A percentile compares a stretch with the other conserved stretches of the same genome.
Conservation (phyloP, 169 alveolate species). For the Plasmodium cynomolgi region DNA sequence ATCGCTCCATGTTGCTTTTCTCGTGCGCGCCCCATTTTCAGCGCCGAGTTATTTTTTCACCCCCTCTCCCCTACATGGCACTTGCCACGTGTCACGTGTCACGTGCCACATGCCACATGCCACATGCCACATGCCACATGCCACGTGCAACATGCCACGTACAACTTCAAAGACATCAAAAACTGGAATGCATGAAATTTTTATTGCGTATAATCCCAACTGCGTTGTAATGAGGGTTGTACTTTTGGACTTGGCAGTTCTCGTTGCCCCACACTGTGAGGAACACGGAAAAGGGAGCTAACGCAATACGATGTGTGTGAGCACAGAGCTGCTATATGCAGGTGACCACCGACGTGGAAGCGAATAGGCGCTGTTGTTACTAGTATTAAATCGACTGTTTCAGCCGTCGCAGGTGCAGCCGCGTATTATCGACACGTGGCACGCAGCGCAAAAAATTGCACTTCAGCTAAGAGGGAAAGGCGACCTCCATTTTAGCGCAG, state of each 20-base stretch:
- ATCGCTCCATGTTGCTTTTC: too few relatives aligned
- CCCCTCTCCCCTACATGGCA: background rate
- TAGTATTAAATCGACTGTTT: background rate
- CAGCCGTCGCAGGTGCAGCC: too few relatives aligned
- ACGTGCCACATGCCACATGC: too few relatives aligned
- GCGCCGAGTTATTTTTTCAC: background rate
- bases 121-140: background rate
- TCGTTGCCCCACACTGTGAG: background rate
- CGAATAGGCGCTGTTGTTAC: background rate
- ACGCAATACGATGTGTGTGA: background rate
- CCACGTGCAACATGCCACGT: background rate
- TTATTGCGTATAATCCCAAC: background rate
- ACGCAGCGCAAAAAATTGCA: background rate
- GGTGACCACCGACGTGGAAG: background rate
- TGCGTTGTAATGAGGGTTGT: background rate
- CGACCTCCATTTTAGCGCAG: background rate
- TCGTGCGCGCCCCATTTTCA: background rate
- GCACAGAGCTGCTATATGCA: too few relatives aligned
- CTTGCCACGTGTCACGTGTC: background rate
- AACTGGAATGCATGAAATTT: background rate
- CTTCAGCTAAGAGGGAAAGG: background rate
- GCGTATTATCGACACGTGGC: background rate
- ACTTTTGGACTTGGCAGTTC: background rate
- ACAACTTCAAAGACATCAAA: background rate
- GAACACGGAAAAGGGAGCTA: background rate